These are phyloP conservation scores for Candida ulmi DNA, from an alignment of 805 yeast genomes.

Conservation along the genomic window DNA sequence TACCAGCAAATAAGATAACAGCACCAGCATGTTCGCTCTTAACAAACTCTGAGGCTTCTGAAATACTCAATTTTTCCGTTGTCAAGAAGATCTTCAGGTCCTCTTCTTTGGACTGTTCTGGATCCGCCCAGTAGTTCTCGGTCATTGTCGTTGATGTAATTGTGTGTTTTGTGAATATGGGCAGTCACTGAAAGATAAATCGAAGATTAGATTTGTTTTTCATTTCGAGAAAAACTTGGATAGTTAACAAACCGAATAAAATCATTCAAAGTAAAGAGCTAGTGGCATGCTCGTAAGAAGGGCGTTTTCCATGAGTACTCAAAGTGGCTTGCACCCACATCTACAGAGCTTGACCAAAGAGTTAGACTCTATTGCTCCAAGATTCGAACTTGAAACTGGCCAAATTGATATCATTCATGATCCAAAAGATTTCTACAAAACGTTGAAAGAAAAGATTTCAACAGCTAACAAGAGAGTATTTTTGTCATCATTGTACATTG, in stretches of 20 bases:
- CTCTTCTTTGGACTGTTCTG: background rate
- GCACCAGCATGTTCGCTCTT: constrained; percentile 41
- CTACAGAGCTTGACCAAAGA: constrained; percentile 40
- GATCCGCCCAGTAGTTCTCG: constrained; percentile 7
- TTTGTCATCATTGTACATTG: constrained; percentile 81
- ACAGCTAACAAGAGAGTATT: constrained; percentile 64
- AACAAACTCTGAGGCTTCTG: constrained; percentile 31
- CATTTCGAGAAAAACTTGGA: too few relatives aligned
- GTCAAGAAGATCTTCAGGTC: constrained; percentile 23
- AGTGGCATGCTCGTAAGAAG: background rate
- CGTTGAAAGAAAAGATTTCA: constrained; percentile 56
- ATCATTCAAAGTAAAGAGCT: background rate
- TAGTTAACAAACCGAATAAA: too few relatives aligned
- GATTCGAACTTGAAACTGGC: constrained; percentile 51
- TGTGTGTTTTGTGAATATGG: too few relatives aligned
- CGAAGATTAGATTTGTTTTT: too few relatives aligned
- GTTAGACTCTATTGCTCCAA: constrained; percentile 59
- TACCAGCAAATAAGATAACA: constrained; percentile 43
- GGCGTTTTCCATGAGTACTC: background rate
- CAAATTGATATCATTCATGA: constrained; percentile 56
- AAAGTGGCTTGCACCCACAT: constrained; percentile 35
- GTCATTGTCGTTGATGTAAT: too few relatives aligned
- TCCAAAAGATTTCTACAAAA: constrained; percentile 70
- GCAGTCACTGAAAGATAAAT: too few relatives aligned
- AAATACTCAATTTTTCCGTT: constrained; percentile 11